Base-by-base conservation (phyloP, 257 asterid genomes). In the Primulina tabacum region DNA sequence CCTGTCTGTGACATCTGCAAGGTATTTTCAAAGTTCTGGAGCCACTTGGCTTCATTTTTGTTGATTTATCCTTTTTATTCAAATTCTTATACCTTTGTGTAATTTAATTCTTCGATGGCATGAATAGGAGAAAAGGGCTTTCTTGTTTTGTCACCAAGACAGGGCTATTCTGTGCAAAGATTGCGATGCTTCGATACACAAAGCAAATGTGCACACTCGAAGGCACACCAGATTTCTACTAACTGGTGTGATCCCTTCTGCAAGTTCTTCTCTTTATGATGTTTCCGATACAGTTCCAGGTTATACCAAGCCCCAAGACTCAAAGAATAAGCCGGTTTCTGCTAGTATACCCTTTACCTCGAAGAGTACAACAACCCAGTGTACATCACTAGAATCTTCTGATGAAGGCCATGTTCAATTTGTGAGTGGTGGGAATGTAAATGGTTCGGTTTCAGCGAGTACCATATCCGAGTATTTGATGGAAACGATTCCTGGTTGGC, bases 121-220 rank as follows among this genome's bases (percentile, higher is more conserved):
- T 64, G 40, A 58, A 34, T 40, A 94, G 99, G 96, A 91, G 74
- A 89, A 79, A 56, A 88, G 82, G 77, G 99, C 95, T 5, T 89
- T 94, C 76, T 79, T 94, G 76, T 91, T 94, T 72, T 94, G 99
- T 70, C 97, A 88, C 77, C 87, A 94, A 71, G 99, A 94, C 74
- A 83, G 99, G 62, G 97, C 99, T 38, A 83, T 91, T 61, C 69
- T 94, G 20, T 94, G 99, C 76, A 80, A 80, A 69, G 96, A 86
- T 16, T 94, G 99, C 70, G 99, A 94, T 73, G 29, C 57, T 33
- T 71, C 91, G 17, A 86, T 94, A 58, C 99, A 94, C 78, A 89
- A 82, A 73, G 87, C 88, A 7, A 94, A 94, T 56, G 82, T 80
- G 60, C 92, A 81, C 60, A 94, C 99, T 2, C 81, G 78, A 40